Evolutionary conservation across 2,329 filamentous ascomycete species (phyloP), one percentile per base, ranked within the genome.

Genomic region (Cercospora brassicicola): DNA sequence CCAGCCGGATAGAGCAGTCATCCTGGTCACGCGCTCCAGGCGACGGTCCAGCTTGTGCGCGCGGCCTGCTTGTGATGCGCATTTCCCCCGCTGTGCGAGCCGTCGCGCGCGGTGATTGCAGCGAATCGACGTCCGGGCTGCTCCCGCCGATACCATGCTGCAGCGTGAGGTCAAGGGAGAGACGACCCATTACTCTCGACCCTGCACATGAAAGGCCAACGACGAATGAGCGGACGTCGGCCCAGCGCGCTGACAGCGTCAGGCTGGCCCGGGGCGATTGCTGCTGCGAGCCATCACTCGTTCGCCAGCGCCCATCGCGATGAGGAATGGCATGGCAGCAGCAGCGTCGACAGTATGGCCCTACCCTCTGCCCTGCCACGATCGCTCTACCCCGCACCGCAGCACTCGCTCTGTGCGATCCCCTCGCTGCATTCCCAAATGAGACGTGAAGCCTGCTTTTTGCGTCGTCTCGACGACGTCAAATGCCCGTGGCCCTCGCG

Each of bases 361-460:
- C 61, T 56, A 39, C 45, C 15, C 62, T 28, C 48, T 20, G 53
- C 23, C 48, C 55, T 42, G 61, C 45, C 61, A 33, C 30, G 26
- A 42, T 23, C 26, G 56, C 18, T 10, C 51, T 42, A 62, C 62
- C 66, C 62, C 62, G 62, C 68, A 67, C 61, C 15, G 61, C 28
- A 15, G 62, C 59, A 55, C 60, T 66, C 55, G 31, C 66, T 18
- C 31, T 66, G 62, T 57, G 64, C 51, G 36, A 68, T 68, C 62
- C 68, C 66, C 67, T 69, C 64, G 55, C 62, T 59, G 48, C 42
- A 60, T 62, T 67, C 59, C 64, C 42, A 28, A 60, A 64, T 23
- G 59, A 66, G 67, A 48, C 59, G 31, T 59, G 30, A 66, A 67
- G 66, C 69, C 69, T 68, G 67, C 71, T 71, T 69, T 70, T 65